phyloP scores from a whole-genome alignment of 768 basidiomycete species.

The Sutorius australiensis region DNA sequence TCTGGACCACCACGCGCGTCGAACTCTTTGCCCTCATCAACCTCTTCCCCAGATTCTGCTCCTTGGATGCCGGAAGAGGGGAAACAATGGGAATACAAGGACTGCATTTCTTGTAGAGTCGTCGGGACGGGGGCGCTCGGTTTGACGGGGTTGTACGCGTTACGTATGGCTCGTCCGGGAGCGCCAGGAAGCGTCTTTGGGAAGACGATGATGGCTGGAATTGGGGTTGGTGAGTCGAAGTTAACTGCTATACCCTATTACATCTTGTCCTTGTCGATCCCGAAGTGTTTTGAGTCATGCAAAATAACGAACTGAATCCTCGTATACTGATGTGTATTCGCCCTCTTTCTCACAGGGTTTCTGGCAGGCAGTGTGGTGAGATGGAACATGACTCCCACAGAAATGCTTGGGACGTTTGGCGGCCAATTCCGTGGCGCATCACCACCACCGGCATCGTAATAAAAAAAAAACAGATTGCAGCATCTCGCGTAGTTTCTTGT shows the following conservation, averaged over 20 bases:
- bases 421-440: conserved; percentile 9
- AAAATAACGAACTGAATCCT: too few species aligned
- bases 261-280: background rate
- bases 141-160: conserved; percentile 62
- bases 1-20: conserved; percentile 18
- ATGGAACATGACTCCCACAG: conserved; percentile 28
- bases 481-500: conserved; percentile 1
- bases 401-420: conserved; percentile 18
- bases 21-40: background rate
- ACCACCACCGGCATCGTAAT: conserved; percentile 3
- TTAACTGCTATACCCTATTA: background rate
- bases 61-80: conserved; percentile 4
- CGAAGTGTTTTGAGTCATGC: background rate
- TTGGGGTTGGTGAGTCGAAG: conserved; percentile 57
- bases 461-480: background rate
- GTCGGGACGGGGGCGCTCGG: conserved; percentile 63
- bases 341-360: conserved; percentile 16
- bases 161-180: conserved; percentile 57
- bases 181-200: conserved; percentile 60
- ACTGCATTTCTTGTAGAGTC: conserved; percentile 69
- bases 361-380: conserved; percentile 28
- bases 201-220: conserved; percentile 56
- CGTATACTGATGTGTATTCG: conserved; percentile 8
- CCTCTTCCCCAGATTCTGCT: background rate
- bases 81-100: conserved; percentile 31